Evolutionary conservation across 2,329 filamentous ascomycete species (phyloP), one percentile per base, ranked within the genome.

Genomic region (Intubia oerlemansii): DNA sequence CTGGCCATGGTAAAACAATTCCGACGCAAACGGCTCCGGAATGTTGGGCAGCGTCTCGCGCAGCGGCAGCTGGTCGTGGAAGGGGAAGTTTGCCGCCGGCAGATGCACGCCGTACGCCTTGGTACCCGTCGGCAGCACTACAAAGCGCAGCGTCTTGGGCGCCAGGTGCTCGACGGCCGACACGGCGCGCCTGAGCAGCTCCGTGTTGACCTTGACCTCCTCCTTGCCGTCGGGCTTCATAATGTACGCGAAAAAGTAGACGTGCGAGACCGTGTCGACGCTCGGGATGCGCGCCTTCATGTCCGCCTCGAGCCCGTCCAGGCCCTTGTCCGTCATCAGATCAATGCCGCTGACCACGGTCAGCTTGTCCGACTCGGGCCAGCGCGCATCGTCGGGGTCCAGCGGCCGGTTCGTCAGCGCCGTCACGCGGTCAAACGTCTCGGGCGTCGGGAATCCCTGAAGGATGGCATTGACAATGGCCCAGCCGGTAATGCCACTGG

Each of bases 401-500:
- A 48, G 32, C 3, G 55, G 53, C 13, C 56, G 45, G 33, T 61
- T 61, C 3, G 56, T 56, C 27, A 60, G 47, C 7, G 56, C 57
- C 10, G 54, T 52, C 5, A 61, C 51, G 19, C 49, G 52, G 15
- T 39, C 45, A 38, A 57, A 61, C 4, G 41, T 44, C 30, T 51
- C 47, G n/a, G 49, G 45, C 14, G 42, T 45, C 4, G 56, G 57
- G 33, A 59, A 60, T 29, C 46, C 52, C 25, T 53, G 41, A 10
- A 60, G 42, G 22, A 59, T 53, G 29, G 54, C 48, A 29, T 57
- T 59, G 11, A 55, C 51, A 29, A 61, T 50, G 6, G 56, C 50
- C 56, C 56, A 61, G 21, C 56, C 56, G 3, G 53, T 51, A 29
- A 60, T 54, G n/a, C 56, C 56, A 35, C 51, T 54, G 26, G 54